phyloP scores from a whole-genome alignment of 2,329 filamentous ascomycete genomes.

The Ophiostoma himal-ulmi region DNA sequence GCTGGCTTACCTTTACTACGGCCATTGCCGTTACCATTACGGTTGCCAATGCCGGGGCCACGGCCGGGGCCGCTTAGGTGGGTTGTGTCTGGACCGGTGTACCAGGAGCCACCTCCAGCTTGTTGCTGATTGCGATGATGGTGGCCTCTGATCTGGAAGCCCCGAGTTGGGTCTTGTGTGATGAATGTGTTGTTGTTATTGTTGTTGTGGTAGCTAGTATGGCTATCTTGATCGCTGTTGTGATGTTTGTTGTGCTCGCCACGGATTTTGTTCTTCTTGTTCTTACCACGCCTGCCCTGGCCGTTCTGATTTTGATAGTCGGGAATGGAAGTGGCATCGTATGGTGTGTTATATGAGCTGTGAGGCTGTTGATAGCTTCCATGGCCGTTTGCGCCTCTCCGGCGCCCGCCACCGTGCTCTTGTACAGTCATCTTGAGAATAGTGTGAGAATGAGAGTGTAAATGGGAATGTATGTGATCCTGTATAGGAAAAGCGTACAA shows the following conservation, averaged over 20 bases:
- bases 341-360: background rate
- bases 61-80: background rate
- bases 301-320: background rate
- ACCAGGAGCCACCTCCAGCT: background rate
- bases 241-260: background rate
- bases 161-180: background rate
- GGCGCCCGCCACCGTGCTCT: background rate
- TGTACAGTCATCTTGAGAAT: background rate
- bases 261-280: background rate
- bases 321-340: background rate
- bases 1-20: background rate
- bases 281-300: background rate
- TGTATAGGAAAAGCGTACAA: too few relatives aligned
- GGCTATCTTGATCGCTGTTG: background rate
- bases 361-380: background rate
- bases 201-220: too few relatives aligned
- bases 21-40: background rate
- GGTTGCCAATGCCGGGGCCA: too few relatives aligned
- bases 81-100: background rate
- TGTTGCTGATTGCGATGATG: background rate
- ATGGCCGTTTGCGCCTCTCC: background rate
- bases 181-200: background rate
- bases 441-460: background rate
- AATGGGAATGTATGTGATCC: too few relatives aligned
- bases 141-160: background rate